These are phyloP conservation scores for Cyclocybe cylindracea DNA, from an alignment of 768 basidiomycete species.

Conservation along the genomic window DNA sequence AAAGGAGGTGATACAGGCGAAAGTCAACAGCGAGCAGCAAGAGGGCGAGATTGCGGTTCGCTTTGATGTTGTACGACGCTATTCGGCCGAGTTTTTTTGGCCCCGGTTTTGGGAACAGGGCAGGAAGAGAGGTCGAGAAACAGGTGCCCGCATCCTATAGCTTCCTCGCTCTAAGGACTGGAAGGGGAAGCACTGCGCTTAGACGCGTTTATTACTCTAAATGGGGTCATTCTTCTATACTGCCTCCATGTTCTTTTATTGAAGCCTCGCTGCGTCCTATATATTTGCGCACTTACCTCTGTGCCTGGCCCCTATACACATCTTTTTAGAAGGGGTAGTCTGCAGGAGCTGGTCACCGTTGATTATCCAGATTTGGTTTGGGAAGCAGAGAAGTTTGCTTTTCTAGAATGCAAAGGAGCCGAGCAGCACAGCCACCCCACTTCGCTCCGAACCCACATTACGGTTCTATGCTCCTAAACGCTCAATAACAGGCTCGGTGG, in stretches of 20 bases:
- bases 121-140: conserved; percentile 18
- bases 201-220: conserved; percentile 21
- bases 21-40: conserved; percentile 47
- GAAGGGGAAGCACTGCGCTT: conserved; percentile 56
- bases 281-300: not conserved
- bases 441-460: no score
- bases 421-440: no score
- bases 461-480: no score
- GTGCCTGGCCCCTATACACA: not conserved
- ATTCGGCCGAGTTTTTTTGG: conserved; percentile 3
- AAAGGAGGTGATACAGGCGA: conserved; percentile 55
- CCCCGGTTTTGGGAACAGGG: conserved; percentile 8
- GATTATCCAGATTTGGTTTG: no score
- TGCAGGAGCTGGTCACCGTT: no score
- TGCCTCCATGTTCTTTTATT: not conserved
- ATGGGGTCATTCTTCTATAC: conserved; percentile 27
- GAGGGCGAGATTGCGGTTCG: conserved; percentile 33
- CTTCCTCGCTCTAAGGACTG: conserved; percentile 64
- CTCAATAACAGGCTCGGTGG: no score
- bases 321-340: no score
- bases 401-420: no score
- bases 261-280: not conserved
- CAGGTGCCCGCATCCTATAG: conserved; percentile 60
- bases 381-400: no score
- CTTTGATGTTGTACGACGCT: conserved; percentile 14